Conservation (phyloP, 345 rosid genomes). For the Corchorus capsularis region DNA sequence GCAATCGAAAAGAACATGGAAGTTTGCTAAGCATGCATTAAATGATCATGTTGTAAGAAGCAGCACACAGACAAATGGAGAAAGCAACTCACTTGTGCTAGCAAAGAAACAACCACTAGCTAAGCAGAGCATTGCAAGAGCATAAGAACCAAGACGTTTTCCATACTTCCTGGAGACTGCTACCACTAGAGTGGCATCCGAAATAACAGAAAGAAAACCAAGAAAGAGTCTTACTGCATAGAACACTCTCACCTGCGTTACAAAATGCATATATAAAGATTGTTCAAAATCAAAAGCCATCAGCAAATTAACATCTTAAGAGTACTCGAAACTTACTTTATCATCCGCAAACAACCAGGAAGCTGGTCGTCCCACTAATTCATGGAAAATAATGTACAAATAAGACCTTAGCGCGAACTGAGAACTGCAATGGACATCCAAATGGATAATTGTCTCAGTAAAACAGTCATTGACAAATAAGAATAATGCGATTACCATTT, state of each 20-base stretch:
- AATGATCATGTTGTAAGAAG: neutral
- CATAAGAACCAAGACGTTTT: conserved; percentile 84
- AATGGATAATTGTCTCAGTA: conserved; percentile 6
- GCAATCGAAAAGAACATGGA: neutral
- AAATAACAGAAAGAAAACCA: conserved; percentile 73
- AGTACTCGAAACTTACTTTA: conserved; percentile 52
- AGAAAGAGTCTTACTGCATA: conserved; percentile 94
- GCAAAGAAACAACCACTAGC: conserved; percentile 99
- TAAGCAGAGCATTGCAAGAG: conserved; percentile 94
- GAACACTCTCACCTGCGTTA: conserved; percentile 78
- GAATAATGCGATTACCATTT: neutral
- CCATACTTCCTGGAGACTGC: conserved; percentile 93
- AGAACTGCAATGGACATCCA: conserved; percentile 55
- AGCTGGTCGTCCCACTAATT: conserved; percentile 83
- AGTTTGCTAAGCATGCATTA: neutral
- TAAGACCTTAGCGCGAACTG: conserved; percentile 92
- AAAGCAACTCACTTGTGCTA: conserved; percentile 80
- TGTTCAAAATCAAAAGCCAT: neutral
- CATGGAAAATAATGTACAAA: conserved; percentile 77
- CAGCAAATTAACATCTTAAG: conserved; percentile 1
- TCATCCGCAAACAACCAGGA: conserved; percentile 78
- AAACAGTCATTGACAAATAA: neutral
- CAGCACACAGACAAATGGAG: neutral
- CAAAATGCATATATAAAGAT: conserved; percentile 7
- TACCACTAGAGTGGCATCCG: conserved; percentile 82